phyloP scores from a whole-genome alignment of 148 eudicot genomes.

The Diospyros lotus region DNA sequence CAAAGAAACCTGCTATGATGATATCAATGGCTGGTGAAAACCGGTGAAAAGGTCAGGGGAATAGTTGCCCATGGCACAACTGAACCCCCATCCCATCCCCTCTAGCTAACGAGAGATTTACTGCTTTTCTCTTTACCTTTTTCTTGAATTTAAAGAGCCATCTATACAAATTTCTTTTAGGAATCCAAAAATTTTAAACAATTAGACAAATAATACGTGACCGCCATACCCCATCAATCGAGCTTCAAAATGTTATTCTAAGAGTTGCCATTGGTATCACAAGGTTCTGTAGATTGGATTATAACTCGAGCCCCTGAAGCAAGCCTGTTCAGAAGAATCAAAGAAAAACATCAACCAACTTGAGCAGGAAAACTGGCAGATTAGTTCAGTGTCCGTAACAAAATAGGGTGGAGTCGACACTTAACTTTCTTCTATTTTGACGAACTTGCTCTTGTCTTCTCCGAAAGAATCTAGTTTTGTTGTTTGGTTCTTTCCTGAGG shows the following conservation, averaged over 20 bases:
- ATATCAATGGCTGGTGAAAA: no score
- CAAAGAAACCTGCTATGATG: no score
- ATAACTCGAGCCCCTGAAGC: conserved; percentile 95
- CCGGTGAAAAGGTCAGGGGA: no score
- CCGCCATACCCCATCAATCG: not conserved
- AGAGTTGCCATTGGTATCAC: conserved; percentile 11
- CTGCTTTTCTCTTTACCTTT: not conserved
- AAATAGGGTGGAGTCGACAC: conserved; percentile 30
- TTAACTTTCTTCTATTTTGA: conserved; percentile 89
- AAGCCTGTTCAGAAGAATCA: conserved; percentile 64
- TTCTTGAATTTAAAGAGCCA: not conserved
- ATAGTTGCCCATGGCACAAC: no score
- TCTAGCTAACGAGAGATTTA: not conserved
- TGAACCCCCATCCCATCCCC: no score
- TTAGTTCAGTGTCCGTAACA: not conserved
- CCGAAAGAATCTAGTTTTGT: conserved; percentile 32
- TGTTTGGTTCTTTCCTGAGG: conserved; percentile 31
- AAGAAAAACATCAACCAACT: conserved; percentile 23
- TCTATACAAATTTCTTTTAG: not conserved
- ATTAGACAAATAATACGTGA: not conserved
- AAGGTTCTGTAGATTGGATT: conserved; percentile 59
- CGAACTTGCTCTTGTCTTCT: conserved; percentile 52
- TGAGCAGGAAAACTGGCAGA: not conserved
- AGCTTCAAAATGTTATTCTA: not conserved
- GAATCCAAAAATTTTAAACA: not conserved